Base-by-base conservation (phyloP, 163 green algal genomes). In the Trebouxia gelatinosa region DNA sequence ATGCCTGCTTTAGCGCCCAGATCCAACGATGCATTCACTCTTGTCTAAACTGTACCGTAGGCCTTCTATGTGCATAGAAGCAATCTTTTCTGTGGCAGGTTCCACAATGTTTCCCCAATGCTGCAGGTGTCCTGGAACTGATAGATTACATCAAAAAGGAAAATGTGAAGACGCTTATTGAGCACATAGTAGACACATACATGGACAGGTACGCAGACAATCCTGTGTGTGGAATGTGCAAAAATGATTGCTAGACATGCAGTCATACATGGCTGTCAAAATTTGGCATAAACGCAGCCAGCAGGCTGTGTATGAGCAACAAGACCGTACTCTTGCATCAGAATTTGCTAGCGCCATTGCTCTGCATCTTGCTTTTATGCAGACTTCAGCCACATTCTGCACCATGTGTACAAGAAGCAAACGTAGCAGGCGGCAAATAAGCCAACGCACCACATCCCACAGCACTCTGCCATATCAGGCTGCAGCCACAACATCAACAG, bases 121-220 rank as follows among this genome's bases (percentile, higher is more conserved):
- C n/a, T 74, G 81, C 80, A 65, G 79, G 89, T 40, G 68, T 76
- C 4, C 86, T 99, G 58, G 96, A 99, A 80, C 83, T 99, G 34
- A 79, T 99, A 6, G 94, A 99, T 19, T 98, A 93, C 81, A 89
- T 98, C 26, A 80, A 86, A 1, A 87, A 81, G 58, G 90, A 94
- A 67, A 90, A 92, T 77, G 87, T 93, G 74, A 90, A 90, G 80
- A 61, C 75, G 5, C 38, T 87, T 26, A 35, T 84, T 13, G 40
- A n/a, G 28, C 76, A 86, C 66, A 50, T 86, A 26, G 76, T 83
- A 0, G 37, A 78, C 0, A 29, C 61, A n/a, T 43, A 76, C 31
- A 46, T 76, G 31, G 40, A 76, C 21, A 58, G 68, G 68, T 76
- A 17, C 28, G 6, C 26, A 39, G 57, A 16, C 5, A 13, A 13